These are phyloP conservation scores for Scleroderma bovista DNA, from an alignment of 768 basidiomycete species.

Conservation along the genomic window DNA sequence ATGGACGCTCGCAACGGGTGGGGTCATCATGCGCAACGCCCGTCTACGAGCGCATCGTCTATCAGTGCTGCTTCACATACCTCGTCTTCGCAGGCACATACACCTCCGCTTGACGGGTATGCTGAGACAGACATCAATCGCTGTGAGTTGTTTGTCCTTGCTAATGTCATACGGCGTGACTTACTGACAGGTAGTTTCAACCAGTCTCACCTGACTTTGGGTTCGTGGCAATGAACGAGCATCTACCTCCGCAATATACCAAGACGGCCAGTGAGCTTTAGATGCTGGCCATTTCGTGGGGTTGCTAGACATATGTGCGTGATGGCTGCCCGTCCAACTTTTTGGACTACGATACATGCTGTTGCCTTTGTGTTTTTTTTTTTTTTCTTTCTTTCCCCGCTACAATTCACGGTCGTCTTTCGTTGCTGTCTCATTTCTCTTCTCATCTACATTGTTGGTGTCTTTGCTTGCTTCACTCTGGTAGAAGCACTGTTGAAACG, in stretches of 20 bases:
- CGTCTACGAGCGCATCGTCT: constrained; percentile 67
- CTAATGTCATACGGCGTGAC: constrained; percentile 33
- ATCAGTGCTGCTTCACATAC: constrained; percentile 73
- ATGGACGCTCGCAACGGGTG: constrained; percentile 40
- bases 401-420: constrained; percentile 32
- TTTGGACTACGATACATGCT: constrained; percentile 22
- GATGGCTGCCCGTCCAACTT: constrained; percentile 26
- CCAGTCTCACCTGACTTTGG: constrained; percentile 83
- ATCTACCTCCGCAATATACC: constrained; percentile 59
- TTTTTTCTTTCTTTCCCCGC: constrained; percentile 20
- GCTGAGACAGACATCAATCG: constrained; percentile 76
- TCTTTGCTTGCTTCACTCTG: constrained; percentile 17
- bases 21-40: constrained; percentile 45
- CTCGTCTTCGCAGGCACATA: constrained; percentile 77
- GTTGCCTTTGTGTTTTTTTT: constrained; percentile 18
- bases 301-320: constrained; percentile 26
- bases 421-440: constrained; percentile 17
- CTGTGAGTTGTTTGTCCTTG: constrained; percentile 53
- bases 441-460: constrained; percentile 18
- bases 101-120: constrained; percentile 66
- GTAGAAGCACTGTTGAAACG: constrained; percentile 23
- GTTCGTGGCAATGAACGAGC: constrained; percentile 77
- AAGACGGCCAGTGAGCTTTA: constrained; percentile 52
- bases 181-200: constrained; percentile 44
- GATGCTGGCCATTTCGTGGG: constrained; percentile 19